Evolutionary conservation across 768 basidiomycete genomes (phyloP).

Genomic region (Suillus lakei): DNA sequence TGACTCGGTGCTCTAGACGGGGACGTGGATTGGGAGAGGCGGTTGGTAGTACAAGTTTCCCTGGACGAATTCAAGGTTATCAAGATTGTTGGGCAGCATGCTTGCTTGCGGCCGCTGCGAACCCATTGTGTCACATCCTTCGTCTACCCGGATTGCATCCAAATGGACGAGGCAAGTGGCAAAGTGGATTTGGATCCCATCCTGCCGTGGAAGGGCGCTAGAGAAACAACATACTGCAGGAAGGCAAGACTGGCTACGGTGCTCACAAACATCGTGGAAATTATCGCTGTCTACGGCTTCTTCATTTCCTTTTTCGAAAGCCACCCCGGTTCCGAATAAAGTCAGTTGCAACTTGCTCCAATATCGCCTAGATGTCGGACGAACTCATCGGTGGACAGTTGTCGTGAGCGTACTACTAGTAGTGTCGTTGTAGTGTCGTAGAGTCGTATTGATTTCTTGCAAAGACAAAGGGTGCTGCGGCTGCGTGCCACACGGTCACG

Average conservation of each 20-base stretch:
- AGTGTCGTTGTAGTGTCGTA: too few relatives aligned
- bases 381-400: neutral
- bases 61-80: conserved; percentile 7
- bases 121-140: conserved; percentile 80
- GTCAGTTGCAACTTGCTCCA: neutral
- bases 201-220: conserved; percentile 70
- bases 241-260: neutral
- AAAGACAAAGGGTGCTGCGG: too few relatives aligned
- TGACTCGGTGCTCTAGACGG: too few relatives aligned
- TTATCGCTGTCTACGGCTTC: neutral
- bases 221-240: neutral
- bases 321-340: neutral
- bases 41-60: conserved; percentile 42
- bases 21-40: too few relatives aligned
- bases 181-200: conserved; percentile 76
- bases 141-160: conserved; percentile 53
- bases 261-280: neutral
- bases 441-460: too few relatives aligned
- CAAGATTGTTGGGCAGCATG: conserved; percentile 83
- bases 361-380: neutral
- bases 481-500: neutral
- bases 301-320: neutral
- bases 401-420: neutral
- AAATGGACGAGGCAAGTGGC: conserved; percentile 49
- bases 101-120: conserved; percentile 80